Evolutionary conservation across 371 early-diverging fungal species (phyloP).

Genomic region (Dinochytrium kinnereticum): DNA sequence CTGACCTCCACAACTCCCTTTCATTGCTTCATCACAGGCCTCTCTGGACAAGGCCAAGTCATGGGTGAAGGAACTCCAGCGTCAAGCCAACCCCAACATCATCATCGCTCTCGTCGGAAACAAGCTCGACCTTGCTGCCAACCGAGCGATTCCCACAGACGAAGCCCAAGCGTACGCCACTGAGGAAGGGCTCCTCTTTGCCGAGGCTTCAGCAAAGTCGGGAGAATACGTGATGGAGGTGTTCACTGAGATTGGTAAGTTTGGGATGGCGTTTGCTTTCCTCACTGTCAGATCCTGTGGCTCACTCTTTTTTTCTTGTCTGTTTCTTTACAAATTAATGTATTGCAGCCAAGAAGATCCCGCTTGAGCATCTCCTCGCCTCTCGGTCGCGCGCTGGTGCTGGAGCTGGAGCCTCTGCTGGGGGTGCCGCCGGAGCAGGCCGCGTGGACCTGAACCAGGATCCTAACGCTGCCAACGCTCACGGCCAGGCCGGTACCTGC

Average conservation of each 20-base stretch:
- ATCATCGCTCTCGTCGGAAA: slow-evolving; percentile 97
- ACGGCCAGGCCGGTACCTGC: slow-evolving; percentile 26
- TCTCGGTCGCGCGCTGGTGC: slow-evolving; percentile 43
- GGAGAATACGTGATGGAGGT: slow-evolving; percentile 85
- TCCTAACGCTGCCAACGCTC: slow-evolving; percentile 22
- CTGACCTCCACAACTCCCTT: neutral
- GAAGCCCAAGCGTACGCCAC: slow-evolving; percentile 91
- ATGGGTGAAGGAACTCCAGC: slow-evolving; percentile 98
- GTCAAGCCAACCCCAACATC: slow-evolving; percentile 94
- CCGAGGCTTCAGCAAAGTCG: slow-evolving; percentile 94
- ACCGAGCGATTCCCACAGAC: slow-evolving; percentile 56
- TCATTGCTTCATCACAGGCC: slow-evolving; percentile 51
- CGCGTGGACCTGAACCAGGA: slow-evolving; percentile 50
- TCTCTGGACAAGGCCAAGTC: slow-evolving; percentile 96
- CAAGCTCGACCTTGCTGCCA: slow-evolving; percentile 86
- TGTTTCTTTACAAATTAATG: neutral
- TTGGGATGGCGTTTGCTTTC: no score
- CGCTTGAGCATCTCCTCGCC: slow-evolving; percentile 62
- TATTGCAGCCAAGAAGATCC: slow-evolving; percentile 68
- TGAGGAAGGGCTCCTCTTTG: slow-evolving; percentile 82
- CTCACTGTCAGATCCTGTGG: no score
- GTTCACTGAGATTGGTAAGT: slow-evolving; percentile 83
- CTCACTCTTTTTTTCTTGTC: neutral
- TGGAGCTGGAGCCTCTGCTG: slow-evolving; percentile 32
- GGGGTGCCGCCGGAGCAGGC: slow-evolving; percentile 27